A percentile compares a stretch with the other conserved stretches of the same genome.
These are phyloP conservation scores for Calocera cornea DNA, from an alignment of 768 basidiomycete genomes.

Conservation along the genomic window DNA sequence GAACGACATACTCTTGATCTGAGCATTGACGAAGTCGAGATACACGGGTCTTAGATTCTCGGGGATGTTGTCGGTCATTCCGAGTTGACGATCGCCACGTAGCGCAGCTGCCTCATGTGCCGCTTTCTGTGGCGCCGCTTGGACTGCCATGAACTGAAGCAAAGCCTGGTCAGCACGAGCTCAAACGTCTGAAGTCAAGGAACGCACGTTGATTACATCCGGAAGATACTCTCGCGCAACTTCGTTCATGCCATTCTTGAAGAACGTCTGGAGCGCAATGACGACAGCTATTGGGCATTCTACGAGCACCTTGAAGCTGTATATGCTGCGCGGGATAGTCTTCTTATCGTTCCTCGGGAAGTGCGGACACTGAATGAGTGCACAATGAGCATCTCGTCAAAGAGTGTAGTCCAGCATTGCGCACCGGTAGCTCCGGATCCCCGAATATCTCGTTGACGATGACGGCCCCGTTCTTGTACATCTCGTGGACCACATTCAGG, in stretches of 20 bases:
- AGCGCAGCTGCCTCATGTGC: constrained; percentile 68
- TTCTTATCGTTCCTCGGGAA: constrained; percentile 43
- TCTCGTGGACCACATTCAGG: constrained; percentile 63
- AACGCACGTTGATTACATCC: not conserved
- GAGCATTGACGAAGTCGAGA: constrained; percentile 70
- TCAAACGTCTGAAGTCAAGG: not conserved
- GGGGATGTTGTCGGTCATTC: constrained; percentile 55
- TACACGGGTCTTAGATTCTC: constrained; percentile 53
- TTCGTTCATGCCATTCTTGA: constrained; percentile 3
- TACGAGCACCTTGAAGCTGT: constrained; percentile 85
- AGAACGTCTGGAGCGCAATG: constrained; percentile 61
- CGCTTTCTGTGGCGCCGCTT: constrained; percentile 67
- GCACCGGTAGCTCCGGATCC: constrained; percentile 23
- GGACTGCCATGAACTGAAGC: constrained; percentile 43
- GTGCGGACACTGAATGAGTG: constrained; percentile 18
- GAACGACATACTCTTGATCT: constrained; percentile 92
- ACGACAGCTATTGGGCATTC: constrained; percentile 91
- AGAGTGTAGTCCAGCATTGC: not conserved
- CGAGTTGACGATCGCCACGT: constrained; percentile 69
- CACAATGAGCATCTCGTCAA: constrained; percentile 5
- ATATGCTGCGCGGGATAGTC: constrained; percentile 49
- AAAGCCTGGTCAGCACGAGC: not conserved
- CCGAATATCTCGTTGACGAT: constrained; percentile 65
- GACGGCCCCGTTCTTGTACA: constrained; percentile 57
- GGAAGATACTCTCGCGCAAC: constrained; percentile 2